Base-by-base conservation (phyloP, 331 rosid species). In the Erythrophleum ivorense region DNA sequence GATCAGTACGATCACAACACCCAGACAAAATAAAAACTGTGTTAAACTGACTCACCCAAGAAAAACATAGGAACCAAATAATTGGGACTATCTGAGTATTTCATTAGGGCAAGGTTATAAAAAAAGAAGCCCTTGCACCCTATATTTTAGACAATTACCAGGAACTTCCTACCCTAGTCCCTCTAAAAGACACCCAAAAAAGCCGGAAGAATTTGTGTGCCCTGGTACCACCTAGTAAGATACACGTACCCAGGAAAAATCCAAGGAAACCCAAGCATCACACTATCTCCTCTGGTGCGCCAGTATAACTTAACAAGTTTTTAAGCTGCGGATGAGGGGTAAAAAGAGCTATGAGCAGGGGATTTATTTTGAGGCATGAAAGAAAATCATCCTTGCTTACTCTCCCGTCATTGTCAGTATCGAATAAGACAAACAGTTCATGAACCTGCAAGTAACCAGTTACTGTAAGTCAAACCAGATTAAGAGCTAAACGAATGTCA, bases 291-390 rank as follows among this genome's bases (percentile, higher is more conserved):
- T 88, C 90, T 74, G 71, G 29, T 64, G 75, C 78, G 84, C 85
- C 80, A 77, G 68, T 48, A 43, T 49, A 85, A 49, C 82, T 73
- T 7, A 49, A 31, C 0, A 69, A 79, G 52, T 85, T 89, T 46
- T 85, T 85, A 43, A 60, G 83, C 79, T 64, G 78, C n/a, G 80
- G 85, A 77, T 83, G 89, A 66, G 91, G 86, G 13, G 84, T 81
- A 86, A 96, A 92, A 79, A 94, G 87, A 7, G 97, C 97, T 36
- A 91, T 84, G 69, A 96, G 87, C 85, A 96, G 89, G 55, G 99
- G 99, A 73, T 92, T 92, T 82, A n/a, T 82, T 85, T 83, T 88
- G 24, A 96, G 84, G 82, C 94, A 90, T 41, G 88, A 53, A 43
- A 78, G 75, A 78, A 92, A 91, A 41, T 91, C 97, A 36, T 86